A percentile compares a stretch with the other conserved stretches of the same genome.
phyloP scores from a whole-genome alignment of 805 yeast genomes.

The Schizosaccharomyces octosporus region DNA sequence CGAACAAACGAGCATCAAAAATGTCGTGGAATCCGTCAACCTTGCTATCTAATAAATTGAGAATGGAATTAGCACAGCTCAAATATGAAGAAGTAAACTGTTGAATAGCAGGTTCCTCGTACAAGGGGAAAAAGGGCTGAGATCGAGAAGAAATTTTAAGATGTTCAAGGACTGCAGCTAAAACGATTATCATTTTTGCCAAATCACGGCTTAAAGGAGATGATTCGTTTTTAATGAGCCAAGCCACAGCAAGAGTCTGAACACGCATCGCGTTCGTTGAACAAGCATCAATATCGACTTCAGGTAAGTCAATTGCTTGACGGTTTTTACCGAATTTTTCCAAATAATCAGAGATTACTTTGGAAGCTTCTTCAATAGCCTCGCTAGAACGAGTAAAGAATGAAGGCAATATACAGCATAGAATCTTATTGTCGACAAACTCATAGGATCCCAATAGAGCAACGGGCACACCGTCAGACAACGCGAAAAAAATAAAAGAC shows the following conservation, averaged over 20 bases:
- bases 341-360: neutral
- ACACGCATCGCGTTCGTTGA: neutral
- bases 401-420: neutral
- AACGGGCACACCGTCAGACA: neutral
- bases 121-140: neutral
- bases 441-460: neutral
- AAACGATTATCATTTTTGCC: neutral
- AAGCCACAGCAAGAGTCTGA: neutral
- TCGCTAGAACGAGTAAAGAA: neutral
- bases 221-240: neutral
- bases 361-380: neutral
- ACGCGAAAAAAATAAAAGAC: neutral
- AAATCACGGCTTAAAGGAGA: neutral
- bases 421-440: neutral
- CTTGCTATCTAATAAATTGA: neutral
- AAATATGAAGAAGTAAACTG: neutral
- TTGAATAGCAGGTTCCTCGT: neutral
- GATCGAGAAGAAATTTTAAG: neutral
- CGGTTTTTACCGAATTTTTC: neutral
- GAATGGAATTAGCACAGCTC: neutral
- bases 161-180: neutral
- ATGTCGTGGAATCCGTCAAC: neutral
- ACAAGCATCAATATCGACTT: neutral
- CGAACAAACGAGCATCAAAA: neutral
- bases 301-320: neutral